Base-by-base conservation (phyloP, 306 rosid species). In the Ochetophila trinervis region DNA sequence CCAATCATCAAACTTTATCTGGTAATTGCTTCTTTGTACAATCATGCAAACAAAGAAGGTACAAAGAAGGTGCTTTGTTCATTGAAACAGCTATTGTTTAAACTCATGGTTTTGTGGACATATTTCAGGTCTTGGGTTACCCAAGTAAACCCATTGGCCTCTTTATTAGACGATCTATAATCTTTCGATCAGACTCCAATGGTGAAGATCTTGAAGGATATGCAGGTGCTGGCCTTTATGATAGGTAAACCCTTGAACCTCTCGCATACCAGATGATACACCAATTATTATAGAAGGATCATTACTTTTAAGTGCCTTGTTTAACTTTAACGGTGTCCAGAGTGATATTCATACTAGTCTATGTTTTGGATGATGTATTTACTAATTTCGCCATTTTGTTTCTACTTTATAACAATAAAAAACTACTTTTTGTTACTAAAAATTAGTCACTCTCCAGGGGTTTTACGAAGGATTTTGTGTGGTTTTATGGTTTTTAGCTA, bases 131-230 rank as follows among this genome's bases (percentile, higher is more conserved):
- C 64, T 71, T 90, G 81, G 99, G 99, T 48, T 93, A 87, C 78
- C 99, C 99, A 37, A 93, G 99, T 91, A 93, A 93, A 72, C 90
- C 97, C 55, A 32, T 93, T 34, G 99, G 97, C 67, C 91, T 93
- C 64, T 93, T 83, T 66, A 90, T 93, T 37, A 81, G 79, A 80
- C 78, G 45, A 37, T 87, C 99, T 40, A 86, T 90, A 56, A 93
- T 93, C 80, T 93, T 93, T 69, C 91, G 99, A 65, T 93, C 99
- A 5, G 99, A 93, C 76, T 93, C 97, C 79, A 93, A 93, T 37
- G 99, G 99, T 44, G 99, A 93, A 85, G 99, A 93, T 78, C 94
- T 93, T 2, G 99, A 87, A 79, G 99, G 99, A 44, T 93, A 93
- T 83, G 99, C 99, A 22, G 99, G 99, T 74, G 99, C 99, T 10